Base-by-base conservation (phyloP, 805 yeast species). In the Spencermartinsiella europaea region DNA sequence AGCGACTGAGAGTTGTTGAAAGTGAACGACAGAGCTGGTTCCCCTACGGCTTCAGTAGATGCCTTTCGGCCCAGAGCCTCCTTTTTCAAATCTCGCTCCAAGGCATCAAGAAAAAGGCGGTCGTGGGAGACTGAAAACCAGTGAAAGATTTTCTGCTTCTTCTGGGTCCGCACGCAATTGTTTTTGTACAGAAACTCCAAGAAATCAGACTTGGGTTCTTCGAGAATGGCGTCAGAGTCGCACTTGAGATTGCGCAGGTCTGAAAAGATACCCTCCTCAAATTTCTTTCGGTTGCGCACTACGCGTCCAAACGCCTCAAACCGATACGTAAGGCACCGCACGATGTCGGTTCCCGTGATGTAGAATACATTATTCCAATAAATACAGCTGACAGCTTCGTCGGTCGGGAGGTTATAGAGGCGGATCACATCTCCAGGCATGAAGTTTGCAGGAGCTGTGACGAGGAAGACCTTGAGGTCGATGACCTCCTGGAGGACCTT, bases 61-160 rank as follows among this genome's bases (percentile, higher is more conserved):
- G 93, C 76, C 4, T 68, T 68, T 52, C 81, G 87, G 15, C 72
- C 56, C 44, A 70, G 43, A 21, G 59, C 62, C 61, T 90, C 96
- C 55, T 85, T 81, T 66, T 87, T 89, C 60, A 90, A 67, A 63
- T 93, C 98, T 57, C 98, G 74, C 63, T 90, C 97, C 38, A 93
- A 68, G 0, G 97, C 97, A 65, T 93, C 98, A 2, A 88, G 80
- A 75, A 93, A 90, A 38, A 91, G 70, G 61, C 84, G 81, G 61
- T 90, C 96, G 65, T 91, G 98, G 20, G 93, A 93, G 7, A 93
- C 97, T 60, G 90, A 84, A 64, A 85, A 89, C 98, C 98, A 93
- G 65, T 84, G 88, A 63, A 91, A 91, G 37, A 91, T 97, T 61
- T 93, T 91, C 63, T 91, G 99, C 60, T 93, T 91, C 74, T 91